Evolutionary conservation across 192 early-diverging fungal genomes (phyloP), one percentile per base, ranked within the genome.

Genomic region (Spizellomyces sp.): DNA sequence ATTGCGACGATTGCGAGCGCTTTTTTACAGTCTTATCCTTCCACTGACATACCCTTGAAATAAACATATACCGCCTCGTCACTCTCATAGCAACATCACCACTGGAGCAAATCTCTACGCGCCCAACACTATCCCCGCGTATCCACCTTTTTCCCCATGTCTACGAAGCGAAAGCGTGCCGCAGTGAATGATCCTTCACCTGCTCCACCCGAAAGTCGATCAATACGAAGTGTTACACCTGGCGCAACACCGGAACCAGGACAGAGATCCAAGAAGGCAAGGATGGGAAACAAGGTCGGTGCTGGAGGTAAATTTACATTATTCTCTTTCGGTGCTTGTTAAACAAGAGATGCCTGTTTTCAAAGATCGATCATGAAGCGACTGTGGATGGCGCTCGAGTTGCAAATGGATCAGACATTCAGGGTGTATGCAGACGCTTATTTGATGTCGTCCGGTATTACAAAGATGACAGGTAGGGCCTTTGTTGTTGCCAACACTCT

Each of bases 401-500:
- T 54, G 50, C 50, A n/a, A 12, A 12, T 54, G 50, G 50, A 54
- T 12, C 17, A 48, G 43, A 45, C 43, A 42, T 64, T 9, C 58
- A 70, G 27, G 58, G 12, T 36, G 19, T 62, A 6, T 62, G 56
- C 19, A 17, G 45, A 27, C 21, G 48, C 44, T 45, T 74, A 45
- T 74, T 74, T 46, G 56, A 55, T 41, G 44, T 14, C 19, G 19
- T 74, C 15, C 63, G 72, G 6, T 22, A 74, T 44, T 74, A 66
- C 44, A 66, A 46, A 42, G 72, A 74, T 21, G 63, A 66, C 8
- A 67, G 64, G 72, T 74, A 43, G 8, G 62, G 43, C 17, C 48
- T 56, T 8, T 9, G 12, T 15, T 59, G 12, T 42, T 42, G 14
- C 55, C 0, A 62, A 21, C 1, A 36, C 27, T 36, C 27, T 36